These are phyloP conservation scores for Ophiostoma australiae DNA, from an alignment of 2,329 filamentous ascomycete genomes.

Conservation along the genomic window DNA sequence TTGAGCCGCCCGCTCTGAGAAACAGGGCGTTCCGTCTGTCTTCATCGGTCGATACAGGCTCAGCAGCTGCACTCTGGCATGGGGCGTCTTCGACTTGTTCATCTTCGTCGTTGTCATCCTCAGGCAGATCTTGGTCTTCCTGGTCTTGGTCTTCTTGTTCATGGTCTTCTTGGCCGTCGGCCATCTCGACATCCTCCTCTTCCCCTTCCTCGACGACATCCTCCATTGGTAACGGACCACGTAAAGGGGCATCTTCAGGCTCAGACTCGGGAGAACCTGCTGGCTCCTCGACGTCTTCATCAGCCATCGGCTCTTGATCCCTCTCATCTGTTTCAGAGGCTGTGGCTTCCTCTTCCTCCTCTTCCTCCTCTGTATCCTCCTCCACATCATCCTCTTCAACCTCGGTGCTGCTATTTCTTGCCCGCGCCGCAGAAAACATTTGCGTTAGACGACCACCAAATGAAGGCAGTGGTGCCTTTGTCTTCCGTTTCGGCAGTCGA, in stretches of 20 bases:
- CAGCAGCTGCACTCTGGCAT: conserved; percentile 8
- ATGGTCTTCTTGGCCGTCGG: neutral
- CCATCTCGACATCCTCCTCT: neutral
- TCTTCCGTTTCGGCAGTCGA: neutral
- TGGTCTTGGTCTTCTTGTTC: neutral
- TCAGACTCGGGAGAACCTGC: neutral
- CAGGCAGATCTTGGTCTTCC: neutral
- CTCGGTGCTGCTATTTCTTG: neutral
- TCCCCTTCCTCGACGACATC: conserved; percentile 12
- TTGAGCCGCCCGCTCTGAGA: conserved; percentile 48
- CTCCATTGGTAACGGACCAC: conserved; percentile 14
- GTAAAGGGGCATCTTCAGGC: neutral
- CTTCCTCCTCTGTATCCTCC: neutral
- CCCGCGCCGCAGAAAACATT: conserved; percentile 28
- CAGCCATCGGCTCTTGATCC: neutral
- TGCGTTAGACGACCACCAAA: conserved; percentile 29
- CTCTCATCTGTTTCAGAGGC: neutral
- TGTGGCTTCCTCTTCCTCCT: conserved; percentile 20
- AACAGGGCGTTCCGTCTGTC: conserved; percentile 42
- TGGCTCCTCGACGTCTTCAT: neutral
- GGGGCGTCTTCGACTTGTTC: neutral
- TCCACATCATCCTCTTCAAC: conserved; percentile 11
- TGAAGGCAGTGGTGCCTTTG: conserved; percentile 26
- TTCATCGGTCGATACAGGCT: conserved; percentile 30
- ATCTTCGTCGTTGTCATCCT: conserved; percentile 12